These are phyloP conservation scores for Serendipita vermifera DNA, from an alignment of 768 basidiomycete species.

Conservation along the genomic window DNA sequence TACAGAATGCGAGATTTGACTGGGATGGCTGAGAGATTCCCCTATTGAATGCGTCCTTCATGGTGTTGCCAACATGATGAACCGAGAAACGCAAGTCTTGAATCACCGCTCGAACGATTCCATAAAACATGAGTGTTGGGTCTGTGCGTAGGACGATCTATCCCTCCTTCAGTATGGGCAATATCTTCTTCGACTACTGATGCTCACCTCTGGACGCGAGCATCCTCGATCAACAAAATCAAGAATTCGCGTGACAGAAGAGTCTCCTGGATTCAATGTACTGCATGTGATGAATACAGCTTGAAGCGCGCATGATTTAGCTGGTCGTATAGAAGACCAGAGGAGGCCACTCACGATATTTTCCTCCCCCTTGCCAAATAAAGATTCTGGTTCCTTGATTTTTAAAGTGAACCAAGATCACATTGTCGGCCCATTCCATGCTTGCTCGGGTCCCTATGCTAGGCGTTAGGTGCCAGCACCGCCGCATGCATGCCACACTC, in stretches of 20 bases:
- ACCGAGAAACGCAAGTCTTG: conserved; percentile 4
- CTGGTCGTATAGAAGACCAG: neutral
- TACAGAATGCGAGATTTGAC: neutral
- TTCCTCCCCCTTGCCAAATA: conserved; percentile 4
- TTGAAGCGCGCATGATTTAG: neutral
- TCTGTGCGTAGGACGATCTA: conserved; percentile 8
- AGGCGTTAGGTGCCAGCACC: neutral
- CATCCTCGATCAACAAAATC: conserved; percentile 8
- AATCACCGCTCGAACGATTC: conserved; percentile 2
- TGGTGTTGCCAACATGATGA: neutral
- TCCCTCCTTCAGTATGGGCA: too few species aligned
- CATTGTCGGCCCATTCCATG: conserved; percentile 5
- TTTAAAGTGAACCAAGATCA: conserved; percentile 1
- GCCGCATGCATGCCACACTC: neutral
- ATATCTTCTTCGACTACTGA: too few species aligned
- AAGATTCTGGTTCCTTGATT: neutral
- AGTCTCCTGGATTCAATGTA: neutral
- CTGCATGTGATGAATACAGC: conserved; percentile 5
- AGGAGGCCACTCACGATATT: neutral
- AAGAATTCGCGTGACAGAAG: neutral
- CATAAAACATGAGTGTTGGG: conserved; percentile 2
- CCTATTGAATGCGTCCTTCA: neutral
- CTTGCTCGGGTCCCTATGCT: conserved; percentile 1
- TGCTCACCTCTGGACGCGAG: conserved; percentile 4
- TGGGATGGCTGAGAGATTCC: neutral